Evolutionary conservation across 2,329 filamentous ascomycete species (phyloP).

Genomic region (Pseudocercospora fuligena): DNA sequence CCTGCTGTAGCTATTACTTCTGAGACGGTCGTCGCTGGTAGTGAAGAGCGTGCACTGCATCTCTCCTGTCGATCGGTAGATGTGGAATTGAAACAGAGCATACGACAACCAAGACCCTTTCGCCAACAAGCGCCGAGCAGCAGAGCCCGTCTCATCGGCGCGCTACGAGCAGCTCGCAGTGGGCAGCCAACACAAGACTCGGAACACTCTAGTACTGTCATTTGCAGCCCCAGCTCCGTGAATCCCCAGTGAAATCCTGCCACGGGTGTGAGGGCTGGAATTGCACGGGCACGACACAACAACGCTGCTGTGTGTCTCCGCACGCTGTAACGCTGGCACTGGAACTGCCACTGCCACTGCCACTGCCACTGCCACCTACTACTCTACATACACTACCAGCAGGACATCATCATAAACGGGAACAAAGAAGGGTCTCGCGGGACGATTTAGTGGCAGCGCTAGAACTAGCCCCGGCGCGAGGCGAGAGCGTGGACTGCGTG

Average conservation of each 20-base stretch:
- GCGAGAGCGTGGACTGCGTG: neutral
- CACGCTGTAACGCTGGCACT: neutral
- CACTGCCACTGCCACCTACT: no score
- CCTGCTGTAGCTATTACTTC: neutral
- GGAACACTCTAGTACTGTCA: neutral
- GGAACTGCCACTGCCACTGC: neutral
- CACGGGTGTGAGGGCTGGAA: neutral
- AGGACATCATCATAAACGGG: neutral
- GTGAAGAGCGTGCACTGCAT: neutral
- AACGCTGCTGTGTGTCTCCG: neutral
- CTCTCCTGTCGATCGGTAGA: neutral
- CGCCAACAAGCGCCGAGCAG: slow-evolving; percentile 2
- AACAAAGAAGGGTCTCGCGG: neutral
- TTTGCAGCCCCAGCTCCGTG: neutral
- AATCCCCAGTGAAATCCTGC: neutral
- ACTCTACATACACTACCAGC: neutral
- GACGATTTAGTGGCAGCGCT: neutral
- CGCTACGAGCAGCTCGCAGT: slow-evolving; percentile 1
- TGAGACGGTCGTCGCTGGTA: neutral
- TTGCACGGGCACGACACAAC: neutral
- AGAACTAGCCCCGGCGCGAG: neutral
- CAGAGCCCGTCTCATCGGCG: neutral
- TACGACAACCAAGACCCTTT: slow-evolving; percentile 1
- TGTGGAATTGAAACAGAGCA: neutral
- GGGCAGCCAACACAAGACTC: neutral